Percentiles rank a stretch among this genome's conserved stretches.
phyloP scores from a whole-genome alignment of 148 eudicot genomes.

The Euryodendron excelsum region DNA sequence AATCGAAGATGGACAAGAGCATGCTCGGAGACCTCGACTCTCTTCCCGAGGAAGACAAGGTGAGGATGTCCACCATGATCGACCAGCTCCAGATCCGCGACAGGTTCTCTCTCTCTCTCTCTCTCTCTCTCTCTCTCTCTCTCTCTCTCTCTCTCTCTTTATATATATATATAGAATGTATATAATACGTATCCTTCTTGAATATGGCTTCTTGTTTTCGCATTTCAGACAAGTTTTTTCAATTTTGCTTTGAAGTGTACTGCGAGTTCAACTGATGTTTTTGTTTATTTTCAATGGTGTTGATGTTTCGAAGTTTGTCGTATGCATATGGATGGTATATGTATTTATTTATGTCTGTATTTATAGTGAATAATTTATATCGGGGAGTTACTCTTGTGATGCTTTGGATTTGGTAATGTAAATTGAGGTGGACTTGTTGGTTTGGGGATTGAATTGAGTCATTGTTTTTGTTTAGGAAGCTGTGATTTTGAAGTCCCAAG shows the following conservation, averaged over 20 bases:
- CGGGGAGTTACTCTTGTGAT: too few species aligned
- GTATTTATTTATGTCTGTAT: too few species aligned
- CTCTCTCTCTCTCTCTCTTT: not conserved
- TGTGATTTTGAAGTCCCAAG: not conserved
- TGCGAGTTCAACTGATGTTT: not conserved
- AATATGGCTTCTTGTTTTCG: not conserved
- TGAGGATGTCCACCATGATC: slow-evolving; percentile 79
- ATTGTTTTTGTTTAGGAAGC: not conserved
- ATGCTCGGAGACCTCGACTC: slow-evolving; percentile 71
- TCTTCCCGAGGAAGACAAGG: slow-evolving; percentile 78
- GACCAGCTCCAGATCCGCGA: slow-evolving; percentile 97
- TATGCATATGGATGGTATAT: too few species aligned
- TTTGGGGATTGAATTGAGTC: not conserved
- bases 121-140: not conserved
- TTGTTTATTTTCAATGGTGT: not conserved
- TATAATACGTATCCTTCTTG: not conserved
- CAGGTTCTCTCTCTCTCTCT: slow-evolving; percentile 44
- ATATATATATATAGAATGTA: not conserved
- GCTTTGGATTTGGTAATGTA: not conserved
- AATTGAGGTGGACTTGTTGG: not conserved
- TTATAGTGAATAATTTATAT: too few species aligned
- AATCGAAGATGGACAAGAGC: slow-evolving; percentile 63
- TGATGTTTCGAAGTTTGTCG: not conserved
- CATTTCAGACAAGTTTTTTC: not conserved
- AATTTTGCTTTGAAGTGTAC: not conserved